phyloP scores from a whole-genome alignment of 768 basidiomycete species.

The Sistotremastrum niveocremeum region DNA sequence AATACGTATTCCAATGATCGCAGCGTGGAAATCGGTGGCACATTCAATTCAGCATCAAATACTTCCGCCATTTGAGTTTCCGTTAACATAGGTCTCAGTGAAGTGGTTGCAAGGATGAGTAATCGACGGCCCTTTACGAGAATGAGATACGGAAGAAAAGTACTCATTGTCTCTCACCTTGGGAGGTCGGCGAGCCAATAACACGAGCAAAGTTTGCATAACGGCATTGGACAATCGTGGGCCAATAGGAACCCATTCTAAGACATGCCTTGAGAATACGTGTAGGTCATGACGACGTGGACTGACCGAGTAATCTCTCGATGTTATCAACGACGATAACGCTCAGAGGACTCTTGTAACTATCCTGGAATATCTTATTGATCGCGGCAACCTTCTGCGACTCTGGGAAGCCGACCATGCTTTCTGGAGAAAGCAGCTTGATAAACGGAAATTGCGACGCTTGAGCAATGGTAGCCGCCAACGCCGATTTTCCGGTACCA shows the following conservation, averaged over 20 bases:
- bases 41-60: slow-evolving; percentile 79
- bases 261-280: neutral
- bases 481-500: slow-evolving; percentile 87
- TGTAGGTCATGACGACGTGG: neutral
- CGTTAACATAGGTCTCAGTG: slow-evolving; percentile 68
- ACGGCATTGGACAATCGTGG: slow-evolving; percentile 94
- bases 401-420: slow-evolving; percentile 95
- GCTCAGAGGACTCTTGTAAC: slow-evolving; percentile 93
- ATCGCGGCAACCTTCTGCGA: slow-evolving; percentile 82
- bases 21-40: slow-evolving; percentile 69
- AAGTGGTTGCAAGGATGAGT: slow-evolving; percentile 84
- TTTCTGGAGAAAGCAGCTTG: slow-evolving; percentile 90
- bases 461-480: slow-evolving; percentile 89
- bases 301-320: slow-evolving; percentile 79
- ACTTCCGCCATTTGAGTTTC: slow-evolving; percentile 83
- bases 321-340: slow-evolving; percentile 93
- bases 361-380: slow-evolving; percentile 86
- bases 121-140: slow-evolving; percentile 71
- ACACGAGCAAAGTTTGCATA: slow-evolving; percentile 77
- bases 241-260: slow-evolving; percentile 95
- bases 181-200: slow-evolving; percentile 81
- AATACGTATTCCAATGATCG: slow-evolving; percentile 63
- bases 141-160: neutral
- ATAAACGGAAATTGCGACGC: slow-evolving; percentile 95
- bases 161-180: slow-evolving; percentile 39